Evolutionary conservation across 345 rosid genomes (phyloP).

Genomic region (Eucalyptus cloeziana): DNA sequence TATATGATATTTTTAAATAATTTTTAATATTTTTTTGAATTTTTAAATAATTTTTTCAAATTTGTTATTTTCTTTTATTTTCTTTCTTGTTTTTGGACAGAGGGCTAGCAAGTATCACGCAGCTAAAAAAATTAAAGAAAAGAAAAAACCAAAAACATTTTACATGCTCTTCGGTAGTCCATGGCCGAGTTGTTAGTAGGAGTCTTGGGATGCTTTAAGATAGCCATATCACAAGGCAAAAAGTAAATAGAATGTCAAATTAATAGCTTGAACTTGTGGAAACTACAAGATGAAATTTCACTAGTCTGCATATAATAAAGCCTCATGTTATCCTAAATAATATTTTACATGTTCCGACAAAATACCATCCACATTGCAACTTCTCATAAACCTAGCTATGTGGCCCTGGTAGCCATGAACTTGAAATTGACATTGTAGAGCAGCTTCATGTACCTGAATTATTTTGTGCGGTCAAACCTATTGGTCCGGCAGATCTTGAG

Average conservation of each 20-base stretch:
- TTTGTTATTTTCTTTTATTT: no score
- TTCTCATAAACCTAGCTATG: background rate
- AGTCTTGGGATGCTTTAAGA: constrained; percentile 60
- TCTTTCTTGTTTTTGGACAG: no score
- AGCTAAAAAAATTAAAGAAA: no score
- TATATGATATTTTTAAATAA: no score
- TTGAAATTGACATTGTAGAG: background rate
- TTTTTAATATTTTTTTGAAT: no score
- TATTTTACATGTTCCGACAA: background rate
- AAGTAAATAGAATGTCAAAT: background rate
- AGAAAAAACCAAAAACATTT: no score
- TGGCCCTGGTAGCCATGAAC: background rate
- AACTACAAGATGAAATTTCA: background rate
- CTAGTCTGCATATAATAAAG: background rate
- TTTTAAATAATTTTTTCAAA: no score
- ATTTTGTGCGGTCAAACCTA: constrained; percentile 42
- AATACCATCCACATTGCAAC: background rate
- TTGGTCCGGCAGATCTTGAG: constrained; percentile 61
- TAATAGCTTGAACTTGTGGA: background rate
- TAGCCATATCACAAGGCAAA: constrained; percentile 15
- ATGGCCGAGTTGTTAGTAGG: constrained; percentile 21
- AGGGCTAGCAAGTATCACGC: no score
- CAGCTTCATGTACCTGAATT: constrained; percentile 33
- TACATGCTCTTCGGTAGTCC: constrained; percentile 55
- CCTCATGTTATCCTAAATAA: background rate